phyloP scores from a whole-genome alignment of 805 yeast genomes.

The Blastobotrys attinorum region DNA sequence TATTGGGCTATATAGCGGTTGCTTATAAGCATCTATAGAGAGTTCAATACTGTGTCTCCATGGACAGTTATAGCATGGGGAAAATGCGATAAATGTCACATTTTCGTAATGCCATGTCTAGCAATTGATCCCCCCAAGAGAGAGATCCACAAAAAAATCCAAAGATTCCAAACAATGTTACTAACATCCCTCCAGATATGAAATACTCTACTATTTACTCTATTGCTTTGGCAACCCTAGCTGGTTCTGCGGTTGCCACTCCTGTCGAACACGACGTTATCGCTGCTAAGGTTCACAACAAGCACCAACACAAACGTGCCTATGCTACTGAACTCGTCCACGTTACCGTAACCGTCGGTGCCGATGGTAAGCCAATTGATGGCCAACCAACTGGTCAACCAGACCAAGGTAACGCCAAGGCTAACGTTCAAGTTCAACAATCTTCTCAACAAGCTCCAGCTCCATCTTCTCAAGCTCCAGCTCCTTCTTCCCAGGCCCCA shows the following conservation, averaged over 20 bases:
- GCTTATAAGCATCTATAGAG: no score
- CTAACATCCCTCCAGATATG: neutral
- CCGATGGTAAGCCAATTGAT: constrained; percentile 29
- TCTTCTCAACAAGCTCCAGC: constrained; percentile 24
- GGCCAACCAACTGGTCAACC: constrained; percentile 20
- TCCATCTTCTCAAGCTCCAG: constrained; percentile 15
- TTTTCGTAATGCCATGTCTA: no score
- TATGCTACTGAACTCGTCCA: constrained; percentile 40
- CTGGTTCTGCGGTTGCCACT: constrained; percentile 35
- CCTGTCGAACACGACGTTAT: constrained; percentile 27
- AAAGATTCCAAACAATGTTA: neutral
- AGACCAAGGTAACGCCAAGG: constrained; percentile 24
- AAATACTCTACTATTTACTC: constrained; percentile 1
- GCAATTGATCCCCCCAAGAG: no score
- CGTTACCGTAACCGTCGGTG: constrained; percentile 37
- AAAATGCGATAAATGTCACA: no score
- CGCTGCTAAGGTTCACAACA: constrained; percentile 26
- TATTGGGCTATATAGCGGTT: no score
- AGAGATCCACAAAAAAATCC: no score
- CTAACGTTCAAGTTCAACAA: no score
- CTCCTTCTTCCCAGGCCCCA: constrained; percentile 21
- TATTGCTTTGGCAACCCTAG: constrained; percentile 14
- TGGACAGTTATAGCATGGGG: no score
- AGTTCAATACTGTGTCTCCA: no score
- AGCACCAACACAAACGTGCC: constrained; percentile 48